Evolutionary conservation across 352 stramenopile species (phyloP), one percentile per base, ranked within the genome.

Genomic region (Pseudoperonospora humuli): DNA sequence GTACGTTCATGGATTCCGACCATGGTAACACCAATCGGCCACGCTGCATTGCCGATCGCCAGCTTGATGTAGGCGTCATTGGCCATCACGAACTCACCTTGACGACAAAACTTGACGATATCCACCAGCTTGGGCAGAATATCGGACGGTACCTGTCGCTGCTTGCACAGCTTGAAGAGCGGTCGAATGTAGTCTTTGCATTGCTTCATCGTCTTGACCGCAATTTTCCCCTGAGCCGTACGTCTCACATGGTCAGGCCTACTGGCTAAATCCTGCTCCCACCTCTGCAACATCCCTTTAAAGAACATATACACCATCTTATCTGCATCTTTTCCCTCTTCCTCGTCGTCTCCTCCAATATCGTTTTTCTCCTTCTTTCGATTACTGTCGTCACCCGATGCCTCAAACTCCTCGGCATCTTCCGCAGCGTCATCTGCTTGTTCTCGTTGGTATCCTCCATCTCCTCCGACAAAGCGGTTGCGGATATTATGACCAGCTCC

Each of bases 21-120:
- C 91, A 98, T 98, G 5, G 96, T 99, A 0, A 99, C 93, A 44
- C 96, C 96, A 49, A 99, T 99, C 2, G 96, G 96, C 96, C 96
- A 99, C 29, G 96, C 91, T 0, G 93, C 89, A 61, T 98, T 96
- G 36, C 96, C 96, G 56, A 99, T 99, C 3, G 95, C 93, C 7
- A 98, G 79, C 57, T 96, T 86, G 38, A 99, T 96, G 59, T 99
- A 99, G 19, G 86, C 75, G 79, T 99, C 95, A 64, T 98, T 94
- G 3, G 96, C 96, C 58, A 93, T 76, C 45, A 96, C 87, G 40
- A 96, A 97, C 67, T 97, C 86, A 18, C 91, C 93, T 39, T 89
- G 56, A 37, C 95, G 65, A 47, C 95, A 98, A 64, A 92, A 97
- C 25, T 80, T 68, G 7, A 98, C 89, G 60, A 99, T 99, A 34